Conservation (phyloP, 208 protist genomes). For the Crithidia fasciculata region DNA sequence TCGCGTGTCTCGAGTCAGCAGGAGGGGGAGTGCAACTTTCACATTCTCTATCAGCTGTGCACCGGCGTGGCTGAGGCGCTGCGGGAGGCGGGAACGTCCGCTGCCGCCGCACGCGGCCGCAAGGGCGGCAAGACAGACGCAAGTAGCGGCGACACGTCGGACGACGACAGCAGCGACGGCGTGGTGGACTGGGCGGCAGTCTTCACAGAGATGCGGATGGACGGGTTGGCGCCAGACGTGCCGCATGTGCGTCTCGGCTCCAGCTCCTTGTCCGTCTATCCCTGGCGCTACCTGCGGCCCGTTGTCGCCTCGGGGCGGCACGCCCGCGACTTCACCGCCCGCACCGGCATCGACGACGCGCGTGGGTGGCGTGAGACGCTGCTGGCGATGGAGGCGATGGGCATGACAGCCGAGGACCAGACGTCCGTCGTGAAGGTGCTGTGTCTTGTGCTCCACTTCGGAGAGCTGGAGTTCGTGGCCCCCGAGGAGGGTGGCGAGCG, state of each 20-base stretch:
- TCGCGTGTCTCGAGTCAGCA: slow-evolving; percentile 83
- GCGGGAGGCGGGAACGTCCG: not conserved
- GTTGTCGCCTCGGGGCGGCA: slow-evolving; percentile 16
- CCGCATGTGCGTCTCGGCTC: not conserved
- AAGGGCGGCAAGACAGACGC: not conserved
- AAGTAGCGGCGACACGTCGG: not conserved
- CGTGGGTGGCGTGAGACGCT: slow-evolving; percentile 78
- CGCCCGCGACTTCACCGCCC: slow-evolving; percentile 23
- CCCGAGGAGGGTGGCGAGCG: slow-evolving; percentile 34
- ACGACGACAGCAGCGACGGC: not conserved
- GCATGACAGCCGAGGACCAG: slow-evolving; percentile 79
- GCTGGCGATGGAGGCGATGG: slow-evolving; percentile 92
- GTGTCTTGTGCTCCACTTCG: slow-evolving; percentile 94
- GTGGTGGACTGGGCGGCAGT: slow-evolving; percentile 22
- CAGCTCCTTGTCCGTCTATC: slow-evolving; percentile 2
- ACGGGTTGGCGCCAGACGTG: not conserved
- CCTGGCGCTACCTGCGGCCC: slow-evolving; percentile 31
- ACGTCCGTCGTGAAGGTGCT: slow-evolving; percentile 83
- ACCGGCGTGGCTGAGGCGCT: slow-evolving; percentile 39
- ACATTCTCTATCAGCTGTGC: slow-evolving; percentile 96
- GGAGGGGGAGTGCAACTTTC: slow-evolving; percentile 94
- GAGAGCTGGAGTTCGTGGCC: slow-evolving; percentile 91
- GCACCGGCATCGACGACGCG: slow-evolving; percentile 72
- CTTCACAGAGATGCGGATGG: slow-evolving; percentile 34
- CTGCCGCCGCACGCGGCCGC: not conserved